These are phyloP conservation scores for Lenzites betulinus DNA, from an alignment of 768 basidiomycete genomes.

Conservation along the genomic window DNA sequence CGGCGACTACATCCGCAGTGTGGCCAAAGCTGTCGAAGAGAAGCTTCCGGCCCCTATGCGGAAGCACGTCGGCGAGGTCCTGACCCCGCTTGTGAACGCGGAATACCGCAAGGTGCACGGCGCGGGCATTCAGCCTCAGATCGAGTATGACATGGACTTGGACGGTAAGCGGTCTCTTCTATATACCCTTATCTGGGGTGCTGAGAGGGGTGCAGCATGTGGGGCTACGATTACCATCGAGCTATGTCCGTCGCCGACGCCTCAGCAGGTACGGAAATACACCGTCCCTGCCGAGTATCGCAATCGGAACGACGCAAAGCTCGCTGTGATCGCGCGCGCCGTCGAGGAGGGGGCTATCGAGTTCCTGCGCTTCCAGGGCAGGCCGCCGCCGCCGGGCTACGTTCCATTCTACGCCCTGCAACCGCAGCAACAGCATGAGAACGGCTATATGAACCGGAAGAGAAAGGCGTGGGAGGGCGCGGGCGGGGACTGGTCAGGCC, in stretches of 20 bases:
- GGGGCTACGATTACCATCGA: conserved; percentile 53
- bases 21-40: conserved; percentile 45
- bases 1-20: conserved; percentile 53
- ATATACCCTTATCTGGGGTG: background rate
- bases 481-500: background rate
- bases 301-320: conserved; percentile 61
- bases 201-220: conserved; percentile 43
- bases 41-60: conserved; percentile 49
- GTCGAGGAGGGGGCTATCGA: conserved; percentile 59
- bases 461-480: conserved; percentile 17
- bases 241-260: conserved; percentile 35
- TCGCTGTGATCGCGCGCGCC: conserved; percentile 54
- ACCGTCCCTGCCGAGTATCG: conserved; percentile 51
- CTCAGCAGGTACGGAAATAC: conserved; percentile 46
- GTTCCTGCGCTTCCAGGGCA: conserved; percentile 56
- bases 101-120: conserved; percentile 47
- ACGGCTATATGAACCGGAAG: conserved; percentile 4
- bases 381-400: conserved; percentile 44
- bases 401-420: conserved; percentile 12
- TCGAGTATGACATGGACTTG: conserved; percentile 45
- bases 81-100: conserved; percentile 47
- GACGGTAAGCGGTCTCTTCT: conserved; percentile 46
- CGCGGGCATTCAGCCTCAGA: conserved; percentile 40
- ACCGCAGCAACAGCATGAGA: background rate
- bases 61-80: conserved; percentile 44